These are phyloP conservation scores for Ilyonectria mors-panacis DNA, from an alignment of 2,329 filamentous ascomycete genomes.

Conservation along the genomic window DNA sequence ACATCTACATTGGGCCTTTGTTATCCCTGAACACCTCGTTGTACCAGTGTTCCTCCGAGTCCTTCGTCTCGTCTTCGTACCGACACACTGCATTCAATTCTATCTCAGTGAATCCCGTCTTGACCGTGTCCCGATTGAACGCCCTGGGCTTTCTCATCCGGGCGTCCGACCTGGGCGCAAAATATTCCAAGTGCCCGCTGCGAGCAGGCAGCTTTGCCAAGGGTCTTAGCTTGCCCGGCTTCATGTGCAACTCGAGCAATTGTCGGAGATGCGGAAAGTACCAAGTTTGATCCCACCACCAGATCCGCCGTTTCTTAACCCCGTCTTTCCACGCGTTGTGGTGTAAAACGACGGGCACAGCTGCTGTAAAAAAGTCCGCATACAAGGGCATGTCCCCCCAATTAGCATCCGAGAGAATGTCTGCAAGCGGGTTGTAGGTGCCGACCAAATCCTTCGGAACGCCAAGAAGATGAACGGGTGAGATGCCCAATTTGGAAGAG, in stretches of 20 bases:
- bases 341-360: slow-evolving; percentile 26
- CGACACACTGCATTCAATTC: slow-evolving; percentile 3
- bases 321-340: slow-evolving; percentile 28
- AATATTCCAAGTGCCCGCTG: background rate
- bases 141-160: slow-evolving; percentile 12
- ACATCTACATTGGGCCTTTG: slow-evolving; percentile 12
- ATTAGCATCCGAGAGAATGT: background rate
- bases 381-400: slow-evolving; percentile 35
- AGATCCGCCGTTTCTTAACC: slow-evolving; percentile 19
- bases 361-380: slow-evolving; percentile 32
- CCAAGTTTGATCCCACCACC: slow-evolving; percentile 33
- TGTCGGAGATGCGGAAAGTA: slow-evolving; percentile 16
- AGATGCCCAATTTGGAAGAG: slow-evolving; percentile 36
- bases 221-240: background rate
- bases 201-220: background rate
- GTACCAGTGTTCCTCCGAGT: slow-evolving; percentile 7
- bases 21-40: slow-evolving; percentile 26
- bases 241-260: slow-evolving; percentile 4
- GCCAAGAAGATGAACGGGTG: slow-evolving; percentile 35
- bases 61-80: background rate
- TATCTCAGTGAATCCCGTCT: background rate
- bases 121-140: background rate
- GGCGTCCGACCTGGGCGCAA: slow-evolving; percentile 6
- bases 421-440: slow-evolving; percentile 26
- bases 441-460: slow-evolving; percentile 39